phyloP scores from a whole-genome alignment of 495 filamentous ascomycete species.

The Trichoderma parareesei region DNA sequence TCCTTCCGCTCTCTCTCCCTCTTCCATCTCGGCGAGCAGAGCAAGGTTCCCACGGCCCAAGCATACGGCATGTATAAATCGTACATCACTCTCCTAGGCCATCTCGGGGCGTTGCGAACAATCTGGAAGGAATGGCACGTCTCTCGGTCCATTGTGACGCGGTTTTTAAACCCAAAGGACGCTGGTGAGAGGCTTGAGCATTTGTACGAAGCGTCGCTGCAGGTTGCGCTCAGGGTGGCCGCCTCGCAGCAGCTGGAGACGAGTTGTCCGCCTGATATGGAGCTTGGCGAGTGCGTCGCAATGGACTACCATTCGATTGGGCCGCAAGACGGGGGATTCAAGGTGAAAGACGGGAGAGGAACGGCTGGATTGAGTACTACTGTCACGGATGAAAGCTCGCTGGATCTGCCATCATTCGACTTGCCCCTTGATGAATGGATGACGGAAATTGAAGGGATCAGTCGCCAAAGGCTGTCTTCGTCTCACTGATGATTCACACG shows the following conservation, averaged over 20 bases:
- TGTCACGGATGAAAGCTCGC: neutral
- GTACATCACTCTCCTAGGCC: constrained; percentile 5
- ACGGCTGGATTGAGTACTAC: neutral
- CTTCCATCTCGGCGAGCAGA: neutral
- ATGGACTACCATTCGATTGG: neutral
- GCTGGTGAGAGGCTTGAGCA: neutral
- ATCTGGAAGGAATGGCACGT: constrained; percentile 9
- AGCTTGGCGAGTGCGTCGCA: neutral
- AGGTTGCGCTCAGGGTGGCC: neutral
- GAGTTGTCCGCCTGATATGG: neutral
- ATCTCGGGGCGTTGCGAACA: neutral
- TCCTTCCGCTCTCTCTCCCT: neutral
- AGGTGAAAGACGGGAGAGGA: neutral
- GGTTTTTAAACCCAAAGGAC: neutral
- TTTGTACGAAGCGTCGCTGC: neutral
- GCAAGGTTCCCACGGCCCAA: neutral
- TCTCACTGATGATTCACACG: neutral
- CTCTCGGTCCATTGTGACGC: neutral
- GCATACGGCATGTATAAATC: neutral
- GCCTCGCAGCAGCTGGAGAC: neutral
- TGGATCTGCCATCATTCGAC: neutral
- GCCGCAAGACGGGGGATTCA: neutral
- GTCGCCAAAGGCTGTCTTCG: neutral
- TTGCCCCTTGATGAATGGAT: constrained; percentile 3
- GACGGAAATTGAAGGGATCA: neutral